A percentile compares a stretch with the other conserved stretches of the same genome.
Evolutionary conservation across 2,329 filamentous ascomycete species (phyloP).

Genomic region (Fusarium pseudograminearum): DNA sequence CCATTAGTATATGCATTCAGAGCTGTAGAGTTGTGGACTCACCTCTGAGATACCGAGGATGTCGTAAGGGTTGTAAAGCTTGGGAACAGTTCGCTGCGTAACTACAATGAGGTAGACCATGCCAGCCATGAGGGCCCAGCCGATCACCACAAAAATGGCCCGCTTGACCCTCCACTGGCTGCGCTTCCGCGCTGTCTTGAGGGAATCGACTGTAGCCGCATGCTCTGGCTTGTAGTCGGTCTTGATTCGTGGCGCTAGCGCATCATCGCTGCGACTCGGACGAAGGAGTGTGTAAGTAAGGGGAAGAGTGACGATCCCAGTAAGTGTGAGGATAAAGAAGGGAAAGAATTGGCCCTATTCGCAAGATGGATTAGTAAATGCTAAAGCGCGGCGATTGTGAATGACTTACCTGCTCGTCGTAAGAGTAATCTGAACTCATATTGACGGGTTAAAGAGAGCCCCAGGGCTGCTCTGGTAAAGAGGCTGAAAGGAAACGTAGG

Average conservation of each 20-base stretch:
- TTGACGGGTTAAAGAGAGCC: slow-evolving; percentile 58
- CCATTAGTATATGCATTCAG: slow-evolving; percentile 23
- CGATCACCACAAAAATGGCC: slow-evolving; percentile 77
- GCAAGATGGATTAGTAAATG: slow-evolving; percentile 8
- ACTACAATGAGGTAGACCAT: slow-evolving; percentile 93
- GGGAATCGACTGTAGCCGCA: slow-evolving; percentile 83
- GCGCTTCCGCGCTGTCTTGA: slow-evolving; percentile 88
- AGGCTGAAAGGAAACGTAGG: slow-evolving; percentile 33
- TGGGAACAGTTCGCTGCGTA: slow-evolving; percentile 76
- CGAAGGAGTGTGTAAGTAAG: slow-evolving; percentile 90
- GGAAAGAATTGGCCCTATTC: slow-evolving; percentile 94
- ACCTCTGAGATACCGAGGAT: slow-evolving; percentile 89
- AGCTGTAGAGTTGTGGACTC: slow-evolving; percentile 47
- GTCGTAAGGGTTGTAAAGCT: slow-evolving; percentile 97
- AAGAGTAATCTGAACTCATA: slow-evolving; percentile 96
- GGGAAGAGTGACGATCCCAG: slow-evolving; percentile 87
- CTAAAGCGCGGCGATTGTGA: background rate
- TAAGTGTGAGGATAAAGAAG: slow-evolving; percentile 95
- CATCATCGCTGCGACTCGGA: slow-evolving; percentile 80
- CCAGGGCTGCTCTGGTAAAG: slow-evolving; percentile 49
- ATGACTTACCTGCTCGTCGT: slow-evolving; percentile 83
- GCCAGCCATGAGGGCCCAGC: slow-evolving; percentile 86
- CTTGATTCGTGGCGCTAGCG: slow-evolving; percentile 84
- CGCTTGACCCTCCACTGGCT: slow-evolving; percentile 91
- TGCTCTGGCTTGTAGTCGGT: slow-evolving; percentile 84